Conservation (phyloP, 495 filamentous ascomycete species). For the Cenococcum geophilum region DNA sequence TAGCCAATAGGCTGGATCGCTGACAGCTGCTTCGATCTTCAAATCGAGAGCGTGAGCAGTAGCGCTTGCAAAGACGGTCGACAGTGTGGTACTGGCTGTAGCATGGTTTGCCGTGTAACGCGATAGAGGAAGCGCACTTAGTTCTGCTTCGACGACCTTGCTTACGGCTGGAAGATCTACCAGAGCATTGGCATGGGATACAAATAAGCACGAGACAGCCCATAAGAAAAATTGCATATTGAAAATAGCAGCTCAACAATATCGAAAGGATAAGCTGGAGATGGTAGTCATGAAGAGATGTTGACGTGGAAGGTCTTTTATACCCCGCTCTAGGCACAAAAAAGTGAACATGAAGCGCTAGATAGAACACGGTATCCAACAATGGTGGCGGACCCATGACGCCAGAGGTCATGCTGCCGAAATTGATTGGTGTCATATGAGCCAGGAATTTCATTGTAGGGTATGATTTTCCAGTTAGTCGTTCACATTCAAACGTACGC, state of each 20-base stretch:
- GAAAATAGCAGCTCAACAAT: not conserved
- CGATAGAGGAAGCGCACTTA: not conserved
- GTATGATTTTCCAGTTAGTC: not conserved
- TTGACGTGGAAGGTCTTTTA: not conserved
- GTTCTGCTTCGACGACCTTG: too few relatives aligned
- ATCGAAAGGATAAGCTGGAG: not conserved
- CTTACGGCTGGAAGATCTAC: not conserved
- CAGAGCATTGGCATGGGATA: not conserved
- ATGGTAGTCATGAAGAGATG: not conserved
- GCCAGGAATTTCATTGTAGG: too few relatives aligned
- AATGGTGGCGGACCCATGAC: too few relatives aligned
- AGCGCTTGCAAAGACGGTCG: not conserved
- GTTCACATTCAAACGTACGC: too few relatives aligned
- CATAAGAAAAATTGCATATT: not conserved
- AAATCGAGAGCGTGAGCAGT: not conserved
- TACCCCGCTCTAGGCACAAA: too few relatives aligned
- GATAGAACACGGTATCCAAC: not conserved
- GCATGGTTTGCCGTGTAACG: not conserved
- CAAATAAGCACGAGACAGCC: not conserved
- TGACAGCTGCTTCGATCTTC: not conserved
- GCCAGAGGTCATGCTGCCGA: too few relatives aligned
- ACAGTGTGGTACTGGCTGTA: not conserved
- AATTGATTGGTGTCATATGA: too few relatives aligned
- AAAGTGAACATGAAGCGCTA: not conserved
- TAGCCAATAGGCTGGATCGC: constrained; percentile 23